Evolutionary conservation across 768 basidiomycete species (phyloP).

Genomic region (Russula abietina): DNA sequence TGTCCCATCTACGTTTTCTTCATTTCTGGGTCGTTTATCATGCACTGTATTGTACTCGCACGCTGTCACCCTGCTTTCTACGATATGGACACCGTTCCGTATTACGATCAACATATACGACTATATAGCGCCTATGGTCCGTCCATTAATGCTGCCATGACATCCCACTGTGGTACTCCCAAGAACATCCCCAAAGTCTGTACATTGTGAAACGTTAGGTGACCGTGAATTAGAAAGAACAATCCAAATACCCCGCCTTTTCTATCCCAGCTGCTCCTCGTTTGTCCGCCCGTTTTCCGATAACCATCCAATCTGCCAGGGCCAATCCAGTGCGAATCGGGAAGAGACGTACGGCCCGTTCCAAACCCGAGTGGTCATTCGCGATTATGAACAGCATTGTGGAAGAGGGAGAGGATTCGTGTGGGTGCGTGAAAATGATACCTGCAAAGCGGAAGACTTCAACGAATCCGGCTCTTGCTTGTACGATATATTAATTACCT

Average conservation of each 20-base stretch:
- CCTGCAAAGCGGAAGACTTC: constrained; percentile 31
- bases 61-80: constrained; percentile 41
- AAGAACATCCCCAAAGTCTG: constrained; percentile 33
- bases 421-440: constrained; percentile 62
- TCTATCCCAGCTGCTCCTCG: constrained; percentile 67
- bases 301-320: constrained; percentile 72
- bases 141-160: constrained; percentile 29
- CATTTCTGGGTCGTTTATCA: constrained; percentile 44
- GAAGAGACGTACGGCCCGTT: constrained; percentile 65
- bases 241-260: constrained; percentile 65
- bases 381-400: constrained; percentile 54
- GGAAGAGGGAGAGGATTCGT: constrained; percentile 37
- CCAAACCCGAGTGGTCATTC: constrained; percentile 52
- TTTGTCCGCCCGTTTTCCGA: constrained; percentile 45
- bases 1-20: constrained; percentile 53
- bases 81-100: constrained; percentile 43
- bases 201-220: constrained; percentile 22
- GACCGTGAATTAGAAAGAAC: constrained; percentile 13
- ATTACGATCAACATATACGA: constrained; percentile 35
- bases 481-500: constrained; percentile 23
- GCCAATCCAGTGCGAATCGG: constrained; percentile 78
- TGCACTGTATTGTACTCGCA: constrained; percentile 87
- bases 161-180: constrained; percentile 34
- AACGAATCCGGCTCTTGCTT: background rate
- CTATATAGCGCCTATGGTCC: constrained; percentile 34